These are phyloP conservation scores for Aspergillus luchuensis DNA, from an alignment of 2,329 filamentous ascomycete species.

Conservation along the genomic window DNA sequence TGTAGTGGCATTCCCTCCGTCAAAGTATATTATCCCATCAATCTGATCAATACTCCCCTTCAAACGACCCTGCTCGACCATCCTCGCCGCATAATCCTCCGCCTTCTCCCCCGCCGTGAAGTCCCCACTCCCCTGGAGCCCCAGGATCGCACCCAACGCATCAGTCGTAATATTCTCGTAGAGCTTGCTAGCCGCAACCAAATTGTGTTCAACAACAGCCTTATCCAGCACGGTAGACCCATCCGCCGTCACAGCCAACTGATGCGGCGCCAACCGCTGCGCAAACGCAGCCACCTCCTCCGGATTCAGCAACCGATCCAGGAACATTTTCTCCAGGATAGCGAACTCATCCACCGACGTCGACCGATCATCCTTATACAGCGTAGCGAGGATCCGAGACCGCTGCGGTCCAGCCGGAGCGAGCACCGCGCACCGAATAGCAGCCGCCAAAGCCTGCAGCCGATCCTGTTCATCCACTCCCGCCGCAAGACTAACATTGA, in stretches of 20 bases:
- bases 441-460: constrained; percentile 78
- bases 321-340: constrained; percentile 96
- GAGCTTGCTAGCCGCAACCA: constrained; percentile 78
- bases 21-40: constrained; percentile 83
- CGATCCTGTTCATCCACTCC: constrained; percentile 85
- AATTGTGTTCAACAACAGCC: constrained; percentile 93
- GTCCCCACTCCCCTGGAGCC: constrained; percentile 59
- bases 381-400: constrained; percentile 73
- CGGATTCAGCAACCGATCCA: constrained; percentile 78
- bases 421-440: constrained; percentile 88
- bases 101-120: constrained; percentile 67
- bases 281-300: constrained; percentile 88
- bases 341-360: constrained; percentile 74
- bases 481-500: constrained; percentile 76
- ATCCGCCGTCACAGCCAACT: constrained; percentile 85
- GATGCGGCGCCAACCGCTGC: constrained; percentile 76
- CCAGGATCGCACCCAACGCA: constrained; percentile 74
- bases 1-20: constrained; percentile 66
- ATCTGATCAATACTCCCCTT: constrained; percentile 94
- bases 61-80: constrained; percentile 93
- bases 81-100: constrained; percentile 86
- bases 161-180: constrained; percentile 78
- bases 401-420: constrained; percentile 87
- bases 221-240: constrained; percentile 90
- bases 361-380: constrained; percentile 92